Base-by-base conservation (phyloP, 2,329 filamentous ascomycete genomes). In the Didymella exigua region DNA sequence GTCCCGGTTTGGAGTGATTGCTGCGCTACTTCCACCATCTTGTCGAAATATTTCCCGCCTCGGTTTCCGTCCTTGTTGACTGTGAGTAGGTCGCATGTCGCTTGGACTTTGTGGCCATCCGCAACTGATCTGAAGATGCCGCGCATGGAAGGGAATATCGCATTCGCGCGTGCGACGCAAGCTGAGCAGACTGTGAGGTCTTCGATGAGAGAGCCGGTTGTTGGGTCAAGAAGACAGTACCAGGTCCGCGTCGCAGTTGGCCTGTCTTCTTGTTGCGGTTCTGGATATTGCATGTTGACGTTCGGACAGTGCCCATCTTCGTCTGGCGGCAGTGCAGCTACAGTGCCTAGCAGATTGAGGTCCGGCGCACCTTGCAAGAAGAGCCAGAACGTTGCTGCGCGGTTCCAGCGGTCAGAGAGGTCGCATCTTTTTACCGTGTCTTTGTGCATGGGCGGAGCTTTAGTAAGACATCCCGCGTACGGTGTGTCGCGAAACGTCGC, bases 111-210 rank as follows among this genome's bases (percentile, higher is more conserved):
- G 24, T 56, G 53, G 0, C 62, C 62, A 16, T 51, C 29, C 3
- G 46, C 54, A 13, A 56, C 45, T 5, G 54, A 45, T 8, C n/a
- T 18, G 48, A 66, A 66, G n/a, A 63, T 53, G 19, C 47, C 50
- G 2, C 41, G 49, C 9, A 66, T 49, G 14, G 34, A 43, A 4
- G 62, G 62, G n/a, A 58, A 58, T 10, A 66, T 56, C 16, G 43
- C 49, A 10, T 59, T 43, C 23, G 65, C 29, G 21, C 58, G 56
- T 11, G 34, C 37, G 10, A 65, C 48, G 41, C 61, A 66, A 36
- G 55, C 40, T 10, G 63, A 63, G 45, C 63, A 66, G n/a, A 61
- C 51, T 2, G 61, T 67, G 14, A 65, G 24, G 21, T 66, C 62
- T 31, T 67, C 62, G 4, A 67, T 26, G 18, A 59, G 37, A 13